Evolutionary conservation across 345 rosid genomes (phyloP).

Genomic region (Garcia nutans): DNA sequence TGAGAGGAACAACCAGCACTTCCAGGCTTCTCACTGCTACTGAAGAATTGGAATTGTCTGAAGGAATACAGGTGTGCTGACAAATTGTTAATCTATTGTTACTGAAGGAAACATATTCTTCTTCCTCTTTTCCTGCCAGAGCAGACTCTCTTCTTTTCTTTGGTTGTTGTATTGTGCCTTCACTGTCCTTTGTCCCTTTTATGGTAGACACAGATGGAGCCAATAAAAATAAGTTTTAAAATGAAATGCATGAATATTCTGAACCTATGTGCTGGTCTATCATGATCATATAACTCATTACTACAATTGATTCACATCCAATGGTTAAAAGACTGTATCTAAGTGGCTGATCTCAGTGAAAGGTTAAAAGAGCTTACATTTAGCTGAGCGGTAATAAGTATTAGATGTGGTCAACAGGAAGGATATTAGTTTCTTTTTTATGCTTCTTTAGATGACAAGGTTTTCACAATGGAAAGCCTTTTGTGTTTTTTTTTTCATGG

Average conservation of each 20-base stretch:
- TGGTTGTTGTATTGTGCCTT: too few species aligned
- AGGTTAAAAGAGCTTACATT: neutral
- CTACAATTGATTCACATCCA: neutral
- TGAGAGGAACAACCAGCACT: conserved; percentile 63
- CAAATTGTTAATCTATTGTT: conserved; percentile 5
- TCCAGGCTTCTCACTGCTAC: conserved; percentile 76
- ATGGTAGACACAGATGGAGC: neutral
- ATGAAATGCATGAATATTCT: neutral
- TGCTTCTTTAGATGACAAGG: neutral
- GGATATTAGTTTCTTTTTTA: neutral
- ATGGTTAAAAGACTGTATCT: neutral
- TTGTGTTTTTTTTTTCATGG: neutral
- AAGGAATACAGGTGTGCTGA: conserved; percentile 80
- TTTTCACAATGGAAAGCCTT: conserved; percentile 6
- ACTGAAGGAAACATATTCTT: neutral
- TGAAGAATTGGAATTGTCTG: conserved; percentile 79
- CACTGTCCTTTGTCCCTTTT: neutral
- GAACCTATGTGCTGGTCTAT: neutral
- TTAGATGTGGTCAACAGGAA: neutral
- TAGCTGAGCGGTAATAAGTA: neutral
- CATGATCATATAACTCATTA: neutral
- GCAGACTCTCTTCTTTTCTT: too few species aligned
- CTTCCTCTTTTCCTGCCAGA: too few species aligned
- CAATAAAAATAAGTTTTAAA: too few species aligned
- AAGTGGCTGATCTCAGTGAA: neutral